Base-by-base conservation (phyloP, 495 filamentous ascomycete genomes). In the Xylaria telfairii region DNA sequence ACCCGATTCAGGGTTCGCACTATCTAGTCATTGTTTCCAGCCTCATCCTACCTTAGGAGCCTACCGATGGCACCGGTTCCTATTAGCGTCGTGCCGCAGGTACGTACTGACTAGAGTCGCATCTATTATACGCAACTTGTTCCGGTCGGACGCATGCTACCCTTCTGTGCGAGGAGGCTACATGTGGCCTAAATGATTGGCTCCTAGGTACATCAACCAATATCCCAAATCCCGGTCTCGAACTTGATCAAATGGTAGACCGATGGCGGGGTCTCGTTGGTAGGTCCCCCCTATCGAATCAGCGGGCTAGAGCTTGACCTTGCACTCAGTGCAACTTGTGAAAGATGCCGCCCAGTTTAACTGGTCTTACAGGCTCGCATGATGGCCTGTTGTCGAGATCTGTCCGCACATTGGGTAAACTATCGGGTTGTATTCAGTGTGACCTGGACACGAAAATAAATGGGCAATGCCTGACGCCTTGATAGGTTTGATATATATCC, bases 111-210 rank as follows among this genome's bases (percentile, higher is more conserved):
- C 24, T 39, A 32, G 41, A 68, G 54, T 67, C 37, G 9, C 17
- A 21, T 59, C 13, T n/a, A 1, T 47, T 67, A n/a, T 32, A 15
- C 44, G 19, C 34, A 54, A 41, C 26, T 54, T 32, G 67, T 26
- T 60, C 44, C 56, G 44, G 60, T 26, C 34, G 46, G 54, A 51
- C 21, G 57, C 57, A 63, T 69, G 34, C 44, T 37, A 63, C 42
- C 47, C 57, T 37, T 66, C 66, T 59, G 65, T 67, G 44, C 59
- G 53, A 42, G 24, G 60, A 65, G 67, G 28, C 41, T 68, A 51
- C 76, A 78, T 78, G 76, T 78, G 76, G 72, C 42, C 72, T 34
- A 64, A 75, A 74, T 72, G 74, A 78, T 78, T 78, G 76, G 76
- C 53, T 70, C 65, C 39, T 59, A n/a, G n/a, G n/a, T n/a, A 28